A percentile compares a stretch with the other conserved stretches of the same genome.
phyloP scores from a whole-genome alignment of 2,329 filamentous ascomycete genomes.

The Alternaria metachromatica region DNA sequence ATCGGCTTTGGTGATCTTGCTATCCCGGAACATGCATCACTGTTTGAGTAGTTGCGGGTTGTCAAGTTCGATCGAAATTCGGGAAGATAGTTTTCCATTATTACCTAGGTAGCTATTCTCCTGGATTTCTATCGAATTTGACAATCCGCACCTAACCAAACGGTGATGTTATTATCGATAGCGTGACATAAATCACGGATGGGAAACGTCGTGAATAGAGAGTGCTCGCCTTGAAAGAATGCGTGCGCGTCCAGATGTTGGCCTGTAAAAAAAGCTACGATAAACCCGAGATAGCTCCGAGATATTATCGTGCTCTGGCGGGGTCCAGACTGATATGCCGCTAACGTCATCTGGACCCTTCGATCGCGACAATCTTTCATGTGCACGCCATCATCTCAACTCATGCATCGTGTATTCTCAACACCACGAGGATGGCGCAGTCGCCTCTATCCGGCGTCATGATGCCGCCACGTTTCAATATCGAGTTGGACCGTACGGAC shows the following conservation, averaged over 20 bases:
- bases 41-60: too few species aligned
- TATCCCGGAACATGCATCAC: background rate
- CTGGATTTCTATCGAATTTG: too few species aligned
- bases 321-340: background rate
- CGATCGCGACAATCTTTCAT: slow-evolving; percentile 5
- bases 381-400: slow-evolving; percentile 2
- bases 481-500: slow-evolving; percentile 65
- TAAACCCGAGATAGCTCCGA: background rate
- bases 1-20: too few species aligned
- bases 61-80: background rate
- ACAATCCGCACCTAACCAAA: too few species aligned
- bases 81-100: too few species aligned
- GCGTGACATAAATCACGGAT: too few species aligned
- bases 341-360: slow-evolving; percentile 12
- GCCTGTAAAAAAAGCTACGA: background rate
- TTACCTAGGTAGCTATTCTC: too few species aligned
- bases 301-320: background rate
- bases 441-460: slow-evolving; percentile 30
- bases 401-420: slow-evolving; percentile 4
- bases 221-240: background rate
- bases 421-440: slow-evolving; percentile 31
- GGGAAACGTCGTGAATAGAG: too few species aligned
- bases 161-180: too few species aligned
- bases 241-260: background rate
- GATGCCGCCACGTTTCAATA: slow-evolving; percentile 52